Percentiles rank a stretch among this genome's conserved stretches.
phyloP scores from a whole-genome alignment of 2,329 filamentous ascomycete species.

The Stylonectria norvegica region DNA sequence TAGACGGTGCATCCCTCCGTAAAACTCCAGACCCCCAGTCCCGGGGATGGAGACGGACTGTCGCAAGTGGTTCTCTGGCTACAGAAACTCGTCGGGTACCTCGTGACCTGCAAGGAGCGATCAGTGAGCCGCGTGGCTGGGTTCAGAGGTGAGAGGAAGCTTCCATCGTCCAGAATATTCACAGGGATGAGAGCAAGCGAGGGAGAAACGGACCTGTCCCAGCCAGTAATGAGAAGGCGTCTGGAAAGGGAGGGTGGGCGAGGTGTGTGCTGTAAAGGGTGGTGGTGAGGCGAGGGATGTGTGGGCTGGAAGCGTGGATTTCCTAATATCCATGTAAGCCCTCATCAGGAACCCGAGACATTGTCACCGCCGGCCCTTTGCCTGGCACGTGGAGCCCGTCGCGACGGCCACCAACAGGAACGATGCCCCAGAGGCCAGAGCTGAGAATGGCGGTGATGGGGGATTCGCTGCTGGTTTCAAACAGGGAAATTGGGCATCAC shows the following conservation, averaged over 20 bases:
- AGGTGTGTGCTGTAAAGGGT: background rate
- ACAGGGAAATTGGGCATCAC: conserved; percentile 19
- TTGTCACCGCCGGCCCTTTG: conserved; percentile 25
- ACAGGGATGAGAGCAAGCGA: background rate
- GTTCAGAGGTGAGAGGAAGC: no score
- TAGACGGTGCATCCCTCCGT: no score
- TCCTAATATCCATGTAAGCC: no score
- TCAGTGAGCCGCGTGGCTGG: no score
- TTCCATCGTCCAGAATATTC: no score
- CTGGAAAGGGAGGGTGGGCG: background rate
- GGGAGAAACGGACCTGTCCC: background rate
- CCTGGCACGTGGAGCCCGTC: conserved; percentile 23
- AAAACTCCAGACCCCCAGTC: no score
- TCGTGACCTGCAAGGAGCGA: no score
- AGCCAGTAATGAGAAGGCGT: background rate
- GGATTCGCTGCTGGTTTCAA: conserved; percentile 21
- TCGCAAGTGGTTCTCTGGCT: no score
- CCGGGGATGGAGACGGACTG: no score
- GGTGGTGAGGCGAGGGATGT: background rate
- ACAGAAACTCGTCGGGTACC: no score
- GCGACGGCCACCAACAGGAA: conserved; percentile 21
- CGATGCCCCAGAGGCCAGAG: conserved; percentile 11
- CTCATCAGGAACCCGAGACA: conserved; percentile 29
- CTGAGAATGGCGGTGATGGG: conserved; percentile 17
- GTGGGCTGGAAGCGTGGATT: no score